Evolutionary conservation across 2,329 filamentous ascomycete genomes (phyloP).

Genomic region (Chrysoporthe puriensis): DNA sequence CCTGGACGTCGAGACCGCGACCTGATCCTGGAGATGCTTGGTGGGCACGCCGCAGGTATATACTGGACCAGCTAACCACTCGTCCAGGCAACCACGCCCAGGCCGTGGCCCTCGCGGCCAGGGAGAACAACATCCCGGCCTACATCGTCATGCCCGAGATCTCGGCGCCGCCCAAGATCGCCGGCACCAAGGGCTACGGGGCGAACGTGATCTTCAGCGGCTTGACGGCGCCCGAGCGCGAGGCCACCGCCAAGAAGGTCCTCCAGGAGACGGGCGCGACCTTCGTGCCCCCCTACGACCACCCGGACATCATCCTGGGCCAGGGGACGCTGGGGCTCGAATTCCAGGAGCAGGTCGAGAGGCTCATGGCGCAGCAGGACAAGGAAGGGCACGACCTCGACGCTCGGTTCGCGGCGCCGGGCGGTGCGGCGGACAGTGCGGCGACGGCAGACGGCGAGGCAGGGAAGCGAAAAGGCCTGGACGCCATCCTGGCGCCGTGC

Average conservation of each 20-base stretch:
- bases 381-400: slow-evolving; percentile 6
- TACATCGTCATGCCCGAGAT: slow-evolving; percentile 94
- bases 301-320: slow-evolving; percentile 87
- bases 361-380: slow-evolving; percentile 46
- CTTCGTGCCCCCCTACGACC: slow-evolving; percentile 88
- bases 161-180: slow-evolving; percentile 82
- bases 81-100: slow-evolving; percentile 86
- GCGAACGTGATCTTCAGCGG: slow-evolving; percentile 81
- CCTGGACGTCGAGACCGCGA: not conserved
- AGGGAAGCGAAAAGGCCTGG: slow-evolving; percentile 46
- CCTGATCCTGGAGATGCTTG: not conserved
- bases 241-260: slow-evolving; percentile 73
- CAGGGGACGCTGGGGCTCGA: slow-evolving; percentile 91
- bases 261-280: slow-evolving; percentile 73
- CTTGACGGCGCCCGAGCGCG: slow-evolving; percentile 77
- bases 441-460: not conserved
- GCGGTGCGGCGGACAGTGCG: not conserved
- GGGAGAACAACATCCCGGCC: slow-evolving; percentile 72
- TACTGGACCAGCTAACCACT: slow-evolving; percentile 13
- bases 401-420: not conserved
- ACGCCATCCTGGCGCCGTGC: slow-evolving; percentile 80
- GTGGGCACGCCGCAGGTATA: not conserved
- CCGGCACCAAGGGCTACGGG: slow-evolving; percentile 77
- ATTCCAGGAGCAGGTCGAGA: slow-evolving; percentile 71
- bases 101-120: slow-evolving; percentile 84